Evolutionary conservation across 306 rosid species (phyloP).

Genomic region (Prunus davidiana): DNA sequence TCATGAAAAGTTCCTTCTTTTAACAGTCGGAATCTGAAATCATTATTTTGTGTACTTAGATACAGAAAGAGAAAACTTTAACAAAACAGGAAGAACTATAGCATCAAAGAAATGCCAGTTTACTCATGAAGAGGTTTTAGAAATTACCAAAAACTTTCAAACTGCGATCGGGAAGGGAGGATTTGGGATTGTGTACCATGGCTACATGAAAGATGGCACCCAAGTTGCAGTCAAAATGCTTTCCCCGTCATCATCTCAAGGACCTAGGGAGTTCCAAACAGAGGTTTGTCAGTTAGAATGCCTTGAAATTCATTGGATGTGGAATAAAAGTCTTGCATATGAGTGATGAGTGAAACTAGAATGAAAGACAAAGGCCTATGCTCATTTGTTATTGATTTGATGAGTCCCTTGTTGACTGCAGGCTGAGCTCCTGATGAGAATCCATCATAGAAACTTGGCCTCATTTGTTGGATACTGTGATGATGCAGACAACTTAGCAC

Average conservation of each 20-base stretch:
- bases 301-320: background rate
- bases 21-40: background rate
- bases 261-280: slow-evolving; percentile 64
- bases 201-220: slow-evolving; percentile 50
- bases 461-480: slow-evolving; percentile 56
- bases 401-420: slow-evolving; percentile 21
- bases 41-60: slow-evolving; percentile 14
- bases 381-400: background rate
- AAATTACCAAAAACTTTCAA: slow-evolving; percentile 53
- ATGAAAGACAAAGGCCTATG: background rate
- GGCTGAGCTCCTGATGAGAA: slow-evolving; percentile 63
- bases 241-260: slow-evolving; percentile 66
- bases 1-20: background rate
- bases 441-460: slow-evolving; percentile 60
- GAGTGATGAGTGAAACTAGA: background rate
- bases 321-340: background rate
- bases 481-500: slow-evolving; percentile 51
- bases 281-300: slow-evolving; percentile 36
- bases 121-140: slow-evolving; percentile 40
- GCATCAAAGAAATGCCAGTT: slow-evolving; percentile 57
- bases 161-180: slow-evolving; percentile 61
- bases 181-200: slow-evolving; percentile 56
- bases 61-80: slow-evolving; percentile 21
- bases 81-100: slow-evolving; percentile 31
- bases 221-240: slow-evolving; percentile 66